A percentile compares a stretch with the other conserved stretches of the same genome.
phyloP scores from a whole-genome alignment of 495 filamentous ascomycete species.

The Opeltia flavorubescens region DNA sequence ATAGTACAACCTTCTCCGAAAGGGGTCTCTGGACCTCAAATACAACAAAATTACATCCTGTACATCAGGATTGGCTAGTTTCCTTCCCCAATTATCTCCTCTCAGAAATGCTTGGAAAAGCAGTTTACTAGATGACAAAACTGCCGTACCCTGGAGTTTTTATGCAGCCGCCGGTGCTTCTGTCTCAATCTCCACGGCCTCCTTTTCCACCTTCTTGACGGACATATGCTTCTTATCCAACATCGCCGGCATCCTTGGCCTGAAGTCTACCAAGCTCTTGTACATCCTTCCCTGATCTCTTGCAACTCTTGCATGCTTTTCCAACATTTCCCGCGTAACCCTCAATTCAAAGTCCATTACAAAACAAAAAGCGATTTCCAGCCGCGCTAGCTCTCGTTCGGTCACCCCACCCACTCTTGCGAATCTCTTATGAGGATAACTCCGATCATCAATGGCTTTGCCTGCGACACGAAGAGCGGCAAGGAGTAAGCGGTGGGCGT shows the following conservation, averaged over 20 bases:
- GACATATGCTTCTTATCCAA: conserved; percentile 1
- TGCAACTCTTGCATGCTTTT: conserved; percentile 23
- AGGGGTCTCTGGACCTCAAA: too few relatives aligned
- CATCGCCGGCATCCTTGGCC: conserved; percentile 9
- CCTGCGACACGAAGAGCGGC: conserved; percentile 75
- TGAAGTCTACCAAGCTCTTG: conserved; percentile 4
- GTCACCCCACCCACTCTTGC: conserved; percentile 83
- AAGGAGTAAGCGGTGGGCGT: conserved; percentile 76
- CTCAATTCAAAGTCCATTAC: conserved; percentile 67
- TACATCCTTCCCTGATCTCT: conserved; percentile 2
- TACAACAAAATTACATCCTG: too few relatives aligned
- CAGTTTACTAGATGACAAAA: too few relatives aligned
- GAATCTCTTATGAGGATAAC: conserved; percentile 69
- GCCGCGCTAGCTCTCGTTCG: conserved; percentile 56
- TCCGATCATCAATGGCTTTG: conserved; percentile 84
- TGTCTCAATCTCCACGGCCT: neutral
- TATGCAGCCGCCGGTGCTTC: neutral
- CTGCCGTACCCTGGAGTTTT: neutral
- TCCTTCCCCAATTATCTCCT: too few relatives aligned
- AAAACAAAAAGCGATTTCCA: conserved; percentile 90
- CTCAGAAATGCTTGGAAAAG: too few relatives aligned
- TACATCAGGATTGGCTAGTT: too few relatives aligned
- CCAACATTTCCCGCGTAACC: conserved; percentile 49
- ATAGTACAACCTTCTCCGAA: too few relatives aligned
- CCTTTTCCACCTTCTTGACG: neutral